Conservation (phyloP, 257 asterid species). For the Forsythia viridissima region DNA sequence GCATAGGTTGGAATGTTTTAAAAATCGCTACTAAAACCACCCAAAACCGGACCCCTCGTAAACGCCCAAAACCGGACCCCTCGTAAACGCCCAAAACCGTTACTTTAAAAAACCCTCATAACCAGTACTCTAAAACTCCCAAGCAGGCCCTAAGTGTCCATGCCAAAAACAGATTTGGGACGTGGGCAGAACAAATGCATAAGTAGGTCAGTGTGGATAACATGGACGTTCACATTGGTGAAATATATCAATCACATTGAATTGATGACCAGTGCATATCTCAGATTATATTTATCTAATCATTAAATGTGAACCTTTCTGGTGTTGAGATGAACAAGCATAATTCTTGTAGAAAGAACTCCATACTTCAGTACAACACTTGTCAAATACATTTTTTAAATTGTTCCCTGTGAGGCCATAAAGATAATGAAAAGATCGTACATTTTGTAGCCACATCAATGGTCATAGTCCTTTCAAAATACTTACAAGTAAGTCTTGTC, state of each 20-base stretch:
- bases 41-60: too few species aligned
- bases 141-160: neutral
- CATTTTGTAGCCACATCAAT: neutral
- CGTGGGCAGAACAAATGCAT: slow-evolving; percentile 14
- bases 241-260: slow-evolving; percentile 20
- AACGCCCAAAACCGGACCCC: too few species aligned
- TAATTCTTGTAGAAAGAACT: slow-evolving; percentile 1
- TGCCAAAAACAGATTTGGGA: neutral
- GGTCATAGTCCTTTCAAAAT: neutral
- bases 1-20: too few species aligned
- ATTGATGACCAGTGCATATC: slow-evolving; percentile 10
- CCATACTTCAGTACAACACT: neutral
- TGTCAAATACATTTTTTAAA: neutral
- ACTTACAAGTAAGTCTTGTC: neutral
- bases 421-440: neutral
- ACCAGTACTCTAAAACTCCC: too few species aligned
- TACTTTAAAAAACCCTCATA: too few species aligned
- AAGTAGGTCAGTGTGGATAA: slow-evolving; percentile 15
- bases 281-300: neutral
- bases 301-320: neutral
- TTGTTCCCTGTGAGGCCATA: neutral
- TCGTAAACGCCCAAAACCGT: too few species aligned
- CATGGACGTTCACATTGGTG: slow-evolving; percentile 8
- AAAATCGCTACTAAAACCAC: too few species aligned
- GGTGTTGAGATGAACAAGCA: slow-evolving; percentile 8